phyloP scores from a whole-genome alignment of 2,329 filamentous ascomycete species.

The Phaeoacremonium minimum region DNA sequence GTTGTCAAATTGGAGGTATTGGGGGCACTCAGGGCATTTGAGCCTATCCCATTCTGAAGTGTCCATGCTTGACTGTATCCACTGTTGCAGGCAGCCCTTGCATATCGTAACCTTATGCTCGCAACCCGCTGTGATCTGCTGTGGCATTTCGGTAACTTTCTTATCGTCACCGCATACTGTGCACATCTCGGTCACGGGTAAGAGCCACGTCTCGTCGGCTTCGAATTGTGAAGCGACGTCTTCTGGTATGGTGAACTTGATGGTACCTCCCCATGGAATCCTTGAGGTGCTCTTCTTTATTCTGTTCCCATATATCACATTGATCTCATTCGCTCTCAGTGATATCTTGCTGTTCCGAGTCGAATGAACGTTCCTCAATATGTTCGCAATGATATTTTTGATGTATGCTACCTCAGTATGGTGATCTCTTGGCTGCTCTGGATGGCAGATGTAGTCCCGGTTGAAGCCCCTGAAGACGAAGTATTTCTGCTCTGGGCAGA shows the following conservation, averaged over 20 bases:
- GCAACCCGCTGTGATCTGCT: slow-evolving; percentile 21
- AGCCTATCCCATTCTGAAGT: slow-evolving; percentile 23
- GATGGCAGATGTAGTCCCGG: slow-evolving; percentile 26
- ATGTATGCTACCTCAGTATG: slow-evolving; percentile 5
- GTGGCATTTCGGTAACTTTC: slow-evolving; percentile 24
- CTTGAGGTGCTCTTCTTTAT: slow-evolving; percentile 6
- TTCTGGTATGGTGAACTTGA: slow-evolving; percentile 23
- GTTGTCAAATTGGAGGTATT: slow-evolving; percentile 21
- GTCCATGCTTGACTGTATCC: slow-evolving; percentile 25
- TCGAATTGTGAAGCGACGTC: slow-evolving; percentile 19
- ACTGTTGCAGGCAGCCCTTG: slow-evolving; percentile 25
- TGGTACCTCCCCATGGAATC: slow-evolving; percentile 15
- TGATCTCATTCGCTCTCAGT: slow-evolving; percentile 11
- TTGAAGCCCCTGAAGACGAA: slow-evolving; percentile 22
- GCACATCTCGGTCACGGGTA: slow-evolving; percentile 22
- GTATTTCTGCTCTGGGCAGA: slow-evolving; percentile 14
- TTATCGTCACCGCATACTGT: slow-evolving; percentile 27
- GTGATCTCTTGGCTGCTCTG: slow-evolving; percentile 2
- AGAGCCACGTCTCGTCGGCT: slow-evolving; percentile 25
- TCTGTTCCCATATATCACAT: slow-evolving; percentile 8
- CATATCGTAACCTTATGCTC: slow-evolving; percentile 21
- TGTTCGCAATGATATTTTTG: slow-evolving; percentile 7
- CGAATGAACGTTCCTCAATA: slow-evolving; percentile 8
- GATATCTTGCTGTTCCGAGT: slow-evolving; percentile 1
- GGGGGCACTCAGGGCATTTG: slow-evolving; percentile 27